These are phyloP conservation scores for Neurospora sp. DNA, from an alignment of 2,329 filamentous ascomycete species.

Conservation along the genomic window DNA sequence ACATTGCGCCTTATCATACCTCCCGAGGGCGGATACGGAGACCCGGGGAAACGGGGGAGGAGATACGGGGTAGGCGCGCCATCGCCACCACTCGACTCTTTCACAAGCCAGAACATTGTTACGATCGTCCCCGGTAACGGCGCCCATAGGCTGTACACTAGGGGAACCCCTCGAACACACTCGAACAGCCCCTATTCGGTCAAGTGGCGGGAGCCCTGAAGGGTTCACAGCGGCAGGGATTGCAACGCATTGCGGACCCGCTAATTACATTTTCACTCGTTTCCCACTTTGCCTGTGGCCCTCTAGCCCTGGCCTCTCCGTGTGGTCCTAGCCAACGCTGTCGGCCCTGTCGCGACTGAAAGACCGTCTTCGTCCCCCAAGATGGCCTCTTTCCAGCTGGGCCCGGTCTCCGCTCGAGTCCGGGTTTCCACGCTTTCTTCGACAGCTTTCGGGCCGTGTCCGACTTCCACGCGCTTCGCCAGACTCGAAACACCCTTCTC, in stretches of 20 bases:
- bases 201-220: neutral
- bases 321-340: neutral
- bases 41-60: neutral
- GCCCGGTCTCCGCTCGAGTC: constrained; percentile 10
- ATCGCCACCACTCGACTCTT: neutral
- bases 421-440: constrained; percentile 13
- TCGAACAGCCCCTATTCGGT: neutral
- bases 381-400: constrained; percentile 10
- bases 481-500: constrained; percentile 6
- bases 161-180: neutral
- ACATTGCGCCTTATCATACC: neutral
- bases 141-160: neutral
- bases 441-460: constrained; percentile 7
- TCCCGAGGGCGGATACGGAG: neutral
- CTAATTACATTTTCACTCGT: neutral
- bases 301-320: neutral
- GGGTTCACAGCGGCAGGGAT: neutral
- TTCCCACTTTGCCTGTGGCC: neutral
- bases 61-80: neutral
- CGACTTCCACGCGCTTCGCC: constrained; percentile 5
- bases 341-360: neutral
- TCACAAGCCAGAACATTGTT: neutral
- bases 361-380: neutral
- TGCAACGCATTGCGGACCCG: neutral
- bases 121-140: neutral